Conservation (phyloP, 192 early-diverging fungal species). For the Allomyces arbusculus region DNA sequence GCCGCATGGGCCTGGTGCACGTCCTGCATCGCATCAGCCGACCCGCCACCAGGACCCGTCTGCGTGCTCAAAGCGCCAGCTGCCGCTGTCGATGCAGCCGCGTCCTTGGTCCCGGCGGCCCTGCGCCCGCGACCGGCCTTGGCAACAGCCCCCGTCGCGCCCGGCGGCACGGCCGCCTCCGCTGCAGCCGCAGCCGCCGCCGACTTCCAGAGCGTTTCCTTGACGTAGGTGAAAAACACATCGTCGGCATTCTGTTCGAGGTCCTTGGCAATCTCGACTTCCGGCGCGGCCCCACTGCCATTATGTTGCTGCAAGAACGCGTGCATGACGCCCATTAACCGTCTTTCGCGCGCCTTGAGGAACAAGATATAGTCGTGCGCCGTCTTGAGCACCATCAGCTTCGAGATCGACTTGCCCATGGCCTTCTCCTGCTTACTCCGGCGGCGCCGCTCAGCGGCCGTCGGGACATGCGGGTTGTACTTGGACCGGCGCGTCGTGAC, state of each 20-base stretch:
- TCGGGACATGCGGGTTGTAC: background rate
- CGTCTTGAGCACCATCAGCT: background rate
- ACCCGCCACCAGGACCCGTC: no score
- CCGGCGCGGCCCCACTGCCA: background rate
- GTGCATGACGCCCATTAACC: background rate
- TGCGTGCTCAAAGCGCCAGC: no score
- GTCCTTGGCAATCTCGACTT: background rate
- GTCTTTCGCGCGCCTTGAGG: background rate
- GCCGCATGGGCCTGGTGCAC: no score
- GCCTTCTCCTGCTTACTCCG: background rate
- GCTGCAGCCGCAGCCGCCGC: background rate
- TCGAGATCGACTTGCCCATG: background rate
- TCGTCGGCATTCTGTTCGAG: background rate
- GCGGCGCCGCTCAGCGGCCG: background rate
- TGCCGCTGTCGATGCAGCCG: no score
- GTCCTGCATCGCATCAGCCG: no score
- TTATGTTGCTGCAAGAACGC: background rate
- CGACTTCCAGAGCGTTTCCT: background rate
- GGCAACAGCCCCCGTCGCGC: no score
- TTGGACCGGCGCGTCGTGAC: background rate
- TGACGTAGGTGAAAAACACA: background rate
- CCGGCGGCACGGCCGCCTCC: no score
- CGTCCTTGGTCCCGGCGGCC: no score
- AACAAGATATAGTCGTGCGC: background rate
- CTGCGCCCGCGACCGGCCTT: no score